Base-by-base conservation (phyloP, 257 asterid species). In the Solanum virginianum region DNA sequence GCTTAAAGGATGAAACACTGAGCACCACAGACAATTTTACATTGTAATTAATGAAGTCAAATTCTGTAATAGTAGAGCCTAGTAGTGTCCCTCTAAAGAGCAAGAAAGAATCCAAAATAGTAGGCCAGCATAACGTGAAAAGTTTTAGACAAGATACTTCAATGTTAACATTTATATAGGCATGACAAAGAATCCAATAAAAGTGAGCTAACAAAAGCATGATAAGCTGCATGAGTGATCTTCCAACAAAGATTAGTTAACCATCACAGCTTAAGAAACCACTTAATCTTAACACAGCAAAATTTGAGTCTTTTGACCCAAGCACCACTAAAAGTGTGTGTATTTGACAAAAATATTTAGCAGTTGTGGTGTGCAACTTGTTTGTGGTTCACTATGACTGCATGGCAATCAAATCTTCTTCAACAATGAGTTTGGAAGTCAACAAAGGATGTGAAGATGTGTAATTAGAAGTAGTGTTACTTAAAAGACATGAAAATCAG, bases 1-100 rank as follows among this genome's bases (percentile, higher is more conserved):
- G 85, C 86, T 80, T 36, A 22, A 85, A 70, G 84, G 87, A 85
- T 70, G 72, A 86, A 80, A 82, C 68, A 51, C 7, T 22, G 41
- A 47, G 77, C 86, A 59, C 45, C 18, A 74, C 49, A 85, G 57
- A 53, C 6, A 83, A 45, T 41, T 18, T 56, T 56, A 84, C 20
- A 22, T 74, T 24, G 74, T 13, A 29, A 63, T 71, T 66, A 7
- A 16, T 43, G 20, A 16, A 43, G 85, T 66, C 62, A 77, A 20
- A 51, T 53, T 84, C 72, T 57, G 41, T 24, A 47, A 51, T 79
- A 82, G 56, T 54, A 13, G 49, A 26, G 24, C 4, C 12, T 36
- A 41, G 74, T 45, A 4, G 41, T 69, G 45, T n/a, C 24, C 63
- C 63, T 77, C 56, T 20, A 15, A 29, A 79, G 10, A 43, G 24